Evolutionary conservation across 179 eudicot species (phyloP).

Genomic region (Carnegiea gigantea): DNA sequence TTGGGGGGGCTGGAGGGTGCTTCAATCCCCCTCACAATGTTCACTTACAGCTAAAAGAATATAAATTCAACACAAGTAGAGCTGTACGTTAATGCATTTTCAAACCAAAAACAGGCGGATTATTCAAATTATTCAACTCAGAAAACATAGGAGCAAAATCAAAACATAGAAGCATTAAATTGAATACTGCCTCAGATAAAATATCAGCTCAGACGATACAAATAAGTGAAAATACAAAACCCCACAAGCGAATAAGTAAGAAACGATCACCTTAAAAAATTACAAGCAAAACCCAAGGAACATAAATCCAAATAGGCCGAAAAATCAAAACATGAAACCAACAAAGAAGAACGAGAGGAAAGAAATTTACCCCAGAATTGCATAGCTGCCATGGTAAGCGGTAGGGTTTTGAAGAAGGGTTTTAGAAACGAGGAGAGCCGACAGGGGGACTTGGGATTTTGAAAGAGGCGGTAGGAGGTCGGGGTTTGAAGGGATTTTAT

Average conservation of each 20-base stretch:
- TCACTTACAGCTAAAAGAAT: background rate
- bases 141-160: background rate
- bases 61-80: background rate
- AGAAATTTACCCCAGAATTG: background rate
- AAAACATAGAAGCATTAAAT: background rate
- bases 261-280: background rate
- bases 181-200: background rate
- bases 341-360: background rate
- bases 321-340: background rate
- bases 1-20: too few species aligned
- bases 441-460: background rate
- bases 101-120: background rate
- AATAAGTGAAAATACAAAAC: background rate
- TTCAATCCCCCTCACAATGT: background rate
- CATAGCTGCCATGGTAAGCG: background rate
- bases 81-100: background rate
- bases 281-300: background rate
- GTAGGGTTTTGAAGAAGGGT: background rate
- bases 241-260: background rate
- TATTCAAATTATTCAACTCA: too few species aligned
- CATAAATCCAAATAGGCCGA: background rate
- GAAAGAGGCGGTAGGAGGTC: background rate
- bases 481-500: constrained; percentile 5
- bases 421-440: background rate
- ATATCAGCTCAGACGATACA: background rate